These are phyloP conservation scores for Geotrichum phurueaensis DNA, from an alignment of 1,139 yeast genomes.

Conservation along the genomic window DNA sequence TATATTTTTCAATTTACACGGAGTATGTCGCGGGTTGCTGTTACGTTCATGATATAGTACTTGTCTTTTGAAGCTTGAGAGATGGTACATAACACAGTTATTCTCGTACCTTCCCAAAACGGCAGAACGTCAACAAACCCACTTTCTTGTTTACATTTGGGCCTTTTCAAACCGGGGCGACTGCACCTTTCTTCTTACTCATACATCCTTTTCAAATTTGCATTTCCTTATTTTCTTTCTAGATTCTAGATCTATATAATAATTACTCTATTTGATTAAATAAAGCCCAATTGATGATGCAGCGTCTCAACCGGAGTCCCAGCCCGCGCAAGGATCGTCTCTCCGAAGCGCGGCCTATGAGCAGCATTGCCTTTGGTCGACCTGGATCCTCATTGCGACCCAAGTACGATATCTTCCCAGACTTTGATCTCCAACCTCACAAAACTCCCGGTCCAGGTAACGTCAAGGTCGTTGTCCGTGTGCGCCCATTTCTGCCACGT, in stretches of 20 bases:
- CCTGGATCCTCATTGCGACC: not conserved
- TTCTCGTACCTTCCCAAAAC: not conserved
- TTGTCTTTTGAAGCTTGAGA: not conserved
- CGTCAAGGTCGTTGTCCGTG: slow-evolving; percentile 38
- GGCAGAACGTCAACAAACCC: slow-evolving; percentile 1
- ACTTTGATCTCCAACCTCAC: not conserved
- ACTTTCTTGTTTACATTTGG: not conserved
- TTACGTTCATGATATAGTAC: not conserved
- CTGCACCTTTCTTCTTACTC: not conserved
- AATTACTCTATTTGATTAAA: not conserved
- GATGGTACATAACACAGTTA: not conserved
- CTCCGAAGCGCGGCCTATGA: not conserved
- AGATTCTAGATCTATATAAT: not conserved
- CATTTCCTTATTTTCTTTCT: not conserved
- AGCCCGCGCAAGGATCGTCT: not conserved
- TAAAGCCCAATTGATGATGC: not conserved
- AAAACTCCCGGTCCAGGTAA: slow-evolving; percentile 25
- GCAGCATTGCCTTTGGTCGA: not conserved
- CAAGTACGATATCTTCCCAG: slow-evolving; percentile 2
- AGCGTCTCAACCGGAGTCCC: not conserved
- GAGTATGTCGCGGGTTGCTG: not conserved
- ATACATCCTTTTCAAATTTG: not conserved
- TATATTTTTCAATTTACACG: not conserved
- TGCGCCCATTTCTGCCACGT: slow-evolving; percentile 35
- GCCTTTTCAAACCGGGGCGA: not conserved